Percentiles rank a stretch among this genome's conserved stretches.
These are phyloP conservation scores for Mucor sp. DNA, from an alignment of 371 early-diverging fungal species.

Conservation along the genomic window DNA sequence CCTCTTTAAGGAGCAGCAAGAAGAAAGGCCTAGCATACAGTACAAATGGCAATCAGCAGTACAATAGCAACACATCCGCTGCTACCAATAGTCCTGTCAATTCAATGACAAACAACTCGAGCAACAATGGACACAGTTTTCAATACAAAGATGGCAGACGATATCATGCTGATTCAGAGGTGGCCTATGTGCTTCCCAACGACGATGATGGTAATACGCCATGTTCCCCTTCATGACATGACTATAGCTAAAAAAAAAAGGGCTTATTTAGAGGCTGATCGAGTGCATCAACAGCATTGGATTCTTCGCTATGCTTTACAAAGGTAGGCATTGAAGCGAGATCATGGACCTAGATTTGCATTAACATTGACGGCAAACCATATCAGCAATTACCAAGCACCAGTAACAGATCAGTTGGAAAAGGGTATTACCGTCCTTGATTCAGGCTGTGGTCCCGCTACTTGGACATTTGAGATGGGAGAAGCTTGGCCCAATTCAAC, in stretches of 20 bases:
- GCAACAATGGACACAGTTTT: not conserved
- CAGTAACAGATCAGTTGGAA: slow-evolving; percentile 4
- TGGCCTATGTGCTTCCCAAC: slow-evolving; percentile 50
- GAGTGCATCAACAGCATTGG: slow-evolving; percentile 19
- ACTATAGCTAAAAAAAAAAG: not conserved
- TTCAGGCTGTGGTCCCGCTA: no score
- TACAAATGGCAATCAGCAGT: not conserved
- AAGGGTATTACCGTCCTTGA: slow-evolving; percentile 11
- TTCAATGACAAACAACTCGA: not conserved
- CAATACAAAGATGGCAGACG: not conserved
- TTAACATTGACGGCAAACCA: not conserved
- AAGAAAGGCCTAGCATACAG: not conserved
- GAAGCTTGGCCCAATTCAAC: slow-evolving; percentile 11
- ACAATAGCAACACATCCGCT: not conserved
- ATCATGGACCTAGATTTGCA: not conserved
- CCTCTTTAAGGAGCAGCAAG: not conserved
- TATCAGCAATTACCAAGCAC: slow-evolving; percentile 15
- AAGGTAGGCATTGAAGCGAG: not conserved
- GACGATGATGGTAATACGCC: slow-evolving; percentile 35
- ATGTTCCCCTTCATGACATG: not conserved
- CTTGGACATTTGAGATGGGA: slow-evolving; percentile 11
- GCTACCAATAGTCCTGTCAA: not conserved
- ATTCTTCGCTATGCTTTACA: slow-evolving; percentile 4
- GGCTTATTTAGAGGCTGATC: slow-evolving; percentile 10
- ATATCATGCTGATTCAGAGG: slow-evolving; percentile 19